These are phyloP conservation scores for Gremmenia infestans DNA, from an alignment of 2,329 filamentous ascomycete genomes.

Conservation along the genomic window DNA sequence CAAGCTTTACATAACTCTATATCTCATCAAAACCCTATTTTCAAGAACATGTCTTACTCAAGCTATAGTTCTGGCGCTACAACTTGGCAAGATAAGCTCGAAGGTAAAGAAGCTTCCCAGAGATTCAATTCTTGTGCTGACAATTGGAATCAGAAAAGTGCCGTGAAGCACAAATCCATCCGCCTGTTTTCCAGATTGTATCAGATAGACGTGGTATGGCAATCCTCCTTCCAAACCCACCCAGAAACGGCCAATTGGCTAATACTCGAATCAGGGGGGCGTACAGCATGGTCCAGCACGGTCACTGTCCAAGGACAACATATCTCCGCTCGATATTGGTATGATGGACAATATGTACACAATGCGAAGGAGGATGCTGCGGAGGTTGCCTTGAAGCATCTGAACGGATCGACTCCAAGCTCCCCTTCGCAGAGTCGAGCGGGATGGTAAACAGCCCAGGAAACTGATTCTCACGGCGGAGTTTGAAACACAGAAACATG, in stretches of 20 bases:
- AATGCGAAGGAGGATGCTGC: conserved; percentile 91
- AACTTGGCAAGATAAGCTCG: conserved; percentile 36
- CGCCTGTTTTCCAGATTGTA: conserved; percentile 63
- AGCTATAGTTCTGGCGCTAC: conserved; percentile 21
- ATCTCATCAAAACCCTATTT: conserved; percentile 8
- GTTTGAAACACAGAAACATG: conserved; percentile 10
- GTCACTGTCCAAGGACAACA: conserved; percentile 65
- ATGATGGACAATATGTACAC: conserved; percentile 81
- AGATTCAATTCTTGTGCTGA: conserved; percentile 19
- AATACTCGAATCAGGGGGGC: conserved; percentile 56
- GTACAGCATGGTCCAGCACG: conserved; percentile 83
- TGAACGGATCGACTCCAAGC: conserved; percentile 39
- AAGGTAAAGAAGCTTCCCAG: conserved; percentile 29
- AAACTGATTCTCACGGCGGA: neutral
- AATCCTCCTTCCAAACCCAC: neutral
- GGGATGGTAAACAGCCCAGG: conserved; percentile 32
- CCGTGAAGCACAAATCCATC: conserved; percentile 45
- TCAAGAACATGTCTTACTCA: conserved; percentile 28
- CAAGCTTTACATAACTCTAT: conserved; percentile 18
- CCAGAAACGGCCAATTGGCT: conserved; percentile 23
- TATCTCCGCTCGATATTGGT: conserved; percentile 79
- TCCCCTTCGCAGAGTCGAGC: conserved; percentile 37
- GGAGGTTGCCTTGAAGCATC: conserved; percentile 65
- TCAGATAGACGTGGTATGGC: conserved; percentile 68
- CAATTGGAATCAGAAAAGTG: conserved; percentile 48